Evolutionary conservation across 176 grass and related monocot species (phyloP), one percentile per base, ranked within the genome.

Genomic region (Oryza brachyantha): DNA sequence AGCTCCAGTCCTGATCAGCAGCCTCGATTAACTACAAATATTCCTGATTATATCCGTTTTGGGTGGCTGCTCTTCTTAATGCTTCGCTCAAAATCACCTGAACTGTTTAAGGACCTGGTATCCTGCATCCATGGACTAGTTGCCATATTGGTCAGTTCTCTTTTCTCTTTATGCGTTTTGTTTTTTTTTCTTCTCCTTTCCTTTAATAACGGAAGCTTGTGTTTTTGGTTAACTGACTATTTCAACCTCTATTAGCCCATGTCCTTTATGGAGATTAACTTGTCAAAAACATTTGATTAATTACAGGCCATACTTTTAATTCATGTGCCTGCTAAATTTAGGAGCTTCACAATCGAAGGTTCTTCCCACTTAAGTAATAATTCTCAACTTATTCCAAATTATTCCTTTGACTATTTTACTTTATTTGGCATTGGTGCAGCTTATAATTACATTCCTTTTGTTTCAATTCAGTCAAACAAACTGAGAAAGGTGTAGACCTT

Each of bases 1-100:
- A 70, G 52, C 62, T 14, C 60, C 45, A 85, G 31, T 68, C 85
- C 70, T 76, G 62, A 70, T 48, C 81, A 82, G 67, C 52, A 81
- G 32, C 28, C 87, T 77, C 68, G 61, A 55, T 84, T 39, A 19
- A 55, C 60, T 14, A 58, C 68, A 78, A 83, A 67, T 66, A 74
- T 68, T 73, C 84, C 71, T 61, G 92, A 92, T 14, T 92, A 85
- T 66, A 43, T 78, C 61, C 59, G 24, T 80, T 98, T 98, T 79
- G 95, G 95, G 58, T 98, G 95, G 95, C 62, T 89, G 77, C 70
- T 98, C 40, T 98, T 98, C 74, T 78, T 98, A 88, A 85, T 84
- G 65, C 83, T 94, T 77, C 90, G 83, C 35, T 86, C 79, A 25
- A 88, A 92, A 83, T 86, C 83, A 70, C 81, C 88, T 7, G 81